phyloP scores from a whole-genome alignment of 1,284 basidiomycete species.

The Sanghuangporus weigelae region DNA sequence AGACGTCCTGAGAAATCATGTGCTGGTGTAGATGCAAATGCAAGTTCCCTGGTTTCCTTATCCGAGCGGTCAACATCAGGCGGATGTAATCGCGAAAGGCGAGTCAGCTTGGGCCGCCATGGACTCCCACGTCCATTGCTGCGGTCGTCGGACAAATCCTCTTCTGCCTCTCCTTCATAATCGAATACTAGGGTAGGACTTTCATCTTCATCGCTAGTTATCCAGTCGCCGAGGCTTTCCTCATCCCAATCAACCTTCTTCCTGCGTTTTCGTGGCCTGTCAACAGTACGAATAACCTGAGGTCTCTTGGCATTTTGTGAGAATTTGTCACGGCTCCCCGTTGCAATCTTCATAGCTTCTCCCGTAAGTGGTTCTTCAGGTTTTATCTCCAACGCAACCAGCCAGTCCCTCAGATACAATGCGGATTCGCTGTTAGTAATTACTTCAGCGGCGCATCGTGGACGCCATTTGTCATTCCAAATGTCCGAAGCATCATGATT shows the following conservation, averaged over 20 bases:
- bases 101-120: conserved; percentile 13
- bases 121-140: conserved; percentile 9
- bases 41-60: neutral
- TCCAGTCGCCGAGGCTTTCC: conserved; percentile 26
- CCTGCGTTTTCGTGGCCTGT: conserved; percentile 21
- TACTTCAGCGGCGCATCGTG: conserved; percentile 67
- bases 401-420: conserved; percentile 78
- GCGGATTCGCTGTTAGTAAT: conserved; percentile 79
- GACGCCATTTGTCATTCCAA: conserved; percentile 80
- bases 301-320: conserved; percentile 18
- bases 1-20: conserved; percentile 45
- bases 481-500: conserved; percentile 23
- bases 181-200: conserved; percentile 26
- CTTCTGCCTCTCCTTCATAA: conserved; percentile 12
- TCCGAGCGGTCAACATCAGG: neutral
- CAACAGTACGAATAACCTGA: conserved; percentile 22
- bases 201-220: conserved; percentile 29
- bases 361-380: neutral
- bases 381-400: conserved; percentile 63
- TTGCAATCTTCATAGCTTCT: conserved; percentile 16
- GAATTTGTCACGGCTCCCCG: conserved; percentile 20
- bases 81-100: conserved; percentile 6
- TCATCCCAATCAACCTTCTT: conserved; percentile 22
- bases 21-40: conserved; percentile 15
- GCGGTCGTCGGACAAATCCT: conserved; percentile 10